Conservation (phyloP, 108 stramenopile genomes). For the Skeletonema tropicum region DNA sequence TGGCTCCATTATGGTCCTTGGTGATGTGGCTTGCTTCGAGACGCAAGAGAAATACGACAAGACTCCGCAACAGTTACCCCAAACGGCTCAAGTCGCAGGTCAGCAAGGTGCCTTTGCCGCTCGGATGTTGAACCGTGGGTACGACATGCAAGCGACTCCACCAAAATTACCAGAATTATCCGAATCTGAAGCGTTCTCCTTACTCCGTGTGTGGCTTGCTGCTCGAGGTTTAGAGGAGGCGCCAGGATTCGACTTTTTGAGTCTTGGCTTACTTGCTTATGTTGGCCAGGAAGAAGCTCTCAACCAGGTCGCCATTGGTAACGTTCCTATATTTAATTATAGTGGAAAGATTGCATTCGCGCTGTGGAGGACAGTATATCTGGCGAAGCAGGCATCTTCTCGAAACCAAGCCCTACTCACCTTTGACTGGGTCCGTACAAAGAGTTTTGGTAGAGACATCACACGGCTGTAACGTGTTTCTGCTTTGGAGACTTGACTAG, state of each 20-base stretch:
- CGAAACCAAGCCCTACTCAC: slow-evolving; percentile 80
- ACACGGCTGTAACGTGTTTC: slow-evolving; percentile 60
- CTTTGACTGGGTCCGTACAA: slow-evolving; percentile 80
- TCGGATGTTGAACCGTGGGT: slow-evolving; percentile 33
- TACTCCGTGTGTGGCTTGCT: slow-evolving; percentile 15
- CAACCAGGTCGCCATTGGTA: slow-evolving; percentile 33
- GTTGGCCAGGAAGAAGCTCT: slow-evolving; percentile 30
- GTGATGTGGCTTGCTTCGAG: slow-evolving; percentile 24
- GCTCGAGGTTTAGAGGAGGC: slow-evolving; percentile 23
- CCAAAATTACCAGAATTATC: slow-evolving; percentile 7
- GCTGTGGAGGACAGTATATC: slow-evolving; percentile 82
- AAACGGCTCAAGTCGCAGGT: slow-evolving; percentile 38
- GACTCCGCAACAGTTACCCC: slow-evolving; percentile 40
- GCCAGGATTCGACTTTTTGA: slow-evolving; percentile 15
- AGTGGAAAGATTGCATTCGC: slow-evolving; percentile 65
- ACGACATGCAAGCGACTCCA: slow-evolving; percentile 17
- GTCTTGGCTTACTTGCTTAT: slow-evolving; percentile 27
- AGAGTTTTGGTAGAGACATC: slow-evolving; percentile 80
- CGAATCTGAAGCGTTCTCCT: slow-evolving; percentile 10
- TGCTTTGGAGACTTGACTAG: background rate
- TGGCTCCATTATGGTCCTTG: slow-evolving; percentile 19
- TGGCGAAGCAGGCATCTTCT: slow-evolving; percentile 77
- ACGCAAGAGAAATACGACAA: slow-evolving; percentile 5
- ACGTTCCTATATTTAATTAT: slow-evolving; percentile 51
- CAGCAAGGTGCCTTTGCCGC: slow-evolving; percentile 43